Conservation (phyloP, 805 yeast species). For the Candida nonsorbophila region DNA sequence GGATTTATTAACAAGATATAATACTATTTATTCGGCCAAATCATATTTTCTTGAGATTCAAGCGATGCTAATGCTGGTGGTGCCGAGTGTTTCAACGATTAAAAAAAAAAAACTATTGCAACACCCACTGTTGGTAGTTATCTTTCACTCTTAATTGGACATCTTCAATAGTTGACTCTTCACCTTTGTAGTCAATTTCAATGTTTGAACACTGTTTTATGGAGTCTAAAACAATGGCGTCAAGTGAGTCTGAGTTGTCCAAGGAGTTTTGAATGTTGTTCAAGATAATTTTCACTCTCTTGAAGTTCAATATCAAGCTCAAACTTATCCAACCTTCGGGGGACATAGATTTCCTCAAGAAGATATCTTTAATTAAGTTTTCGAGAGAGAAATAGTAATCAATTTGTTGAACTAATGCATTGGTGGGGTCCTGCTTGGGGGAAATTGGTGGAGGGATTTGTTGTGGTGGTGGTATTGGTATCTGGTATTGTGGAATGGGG, state of each 20-base stretch:
- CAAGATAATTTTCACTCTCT: slow-evolving; percentile 61
- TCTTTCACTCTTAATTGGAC: slow-evolving; percentile 56
- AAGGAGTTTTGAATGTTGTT: slow-evolving; percentile 32
- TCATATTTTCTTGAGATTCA: no score
- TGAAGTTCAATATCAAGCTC: slow-evolving; percentile 58
- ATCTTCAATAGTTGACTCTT: slow-evolving; percentile 35
- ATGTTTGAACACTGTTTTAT: slow-evolving; percentile 48
- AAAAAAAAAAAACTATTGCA: no score
- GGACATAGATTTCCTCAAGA: slow-evolving; percentile 77
- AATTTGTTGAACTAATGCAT: slow-evolving; percentile 54
- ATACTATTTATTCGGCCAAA: no score
- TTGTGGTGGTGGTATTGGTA: slow-evolving; percentile 13
- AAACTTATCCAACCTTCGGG: slow-evolving; percentile 68
- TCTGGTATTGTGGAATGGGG: neutral
- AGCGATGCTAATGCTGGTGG: no score
- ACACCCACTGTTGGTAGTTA: slow-evolving; percentile 64
- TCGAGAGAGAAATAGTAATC: slow-evolving; percentile 89
- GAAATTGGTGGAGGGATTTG: slow-evolving; percentile 43
- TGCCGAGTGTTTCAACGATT: no score
- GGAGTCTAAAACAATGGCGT: slow-evolving; percentile 45
- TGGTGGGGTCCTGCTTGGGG: slow-evolving; percentile 41
- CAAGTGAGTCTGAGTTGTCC: slow-evolving; percentile 16
- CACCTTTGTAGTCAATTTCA: slow-evolving; percentile 31
- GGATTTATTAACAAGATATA: neutral
- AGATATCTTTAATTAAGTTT: slow-evolving; percentile 81